These are phyloP conservation scores for Fusarium metavorans DNA, from an alignment of 2,329 filamentous ascomycete species.

Conservation along the genomic window DNA sequence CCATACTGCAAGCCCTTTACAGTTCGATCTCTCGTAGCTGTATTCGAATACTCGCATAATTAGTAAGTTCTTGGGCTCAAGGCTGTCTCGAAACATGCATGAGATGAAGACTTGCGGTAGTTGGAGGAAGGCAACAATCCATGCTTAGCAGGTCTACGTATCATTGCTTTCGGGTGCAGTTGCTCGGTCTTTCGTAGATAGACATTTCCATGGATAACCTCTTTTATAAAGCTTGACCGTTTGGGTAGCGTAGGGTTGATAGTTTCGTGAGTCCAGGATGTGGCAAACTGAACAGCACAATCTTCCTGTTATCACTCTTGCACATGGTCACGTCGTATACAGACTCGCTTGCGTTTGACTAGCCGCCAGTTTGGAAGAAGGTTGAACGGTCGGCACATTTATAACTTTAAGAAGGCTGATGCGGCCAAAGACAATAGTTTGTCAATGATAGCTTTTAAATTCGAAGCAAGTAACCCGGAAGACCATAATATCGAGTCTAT, in stretches of 20 bases:
- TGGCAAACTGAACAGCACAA: not conserved
- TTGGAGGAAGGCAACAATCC: not conserved
- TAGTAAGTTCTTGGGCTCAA: not conserved
- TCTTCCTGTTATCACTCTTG: not conserved
- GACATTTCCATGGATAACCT: not conserved
- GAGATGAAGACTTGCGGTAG: not conserved
- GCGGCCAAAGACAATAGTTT: not conserved
- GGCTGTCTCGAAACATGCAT: not conserved
- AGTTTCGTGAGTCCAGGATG: not conserved
- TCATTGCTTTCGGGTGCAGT: not conserved
- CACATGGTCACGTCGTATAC: not conserved
- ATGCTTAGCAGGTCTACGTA: not conserved
- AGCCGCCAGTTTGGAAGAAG: not conserved
- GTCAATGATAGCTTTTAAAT: not conserved
- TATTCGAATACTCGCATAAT: not conserved
- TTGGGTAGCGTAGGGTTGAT: not conserved
- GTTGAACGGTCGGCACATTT: not conserved
- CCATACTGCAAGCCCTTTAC: not conserved
- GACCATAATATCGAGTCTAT: not conserved
- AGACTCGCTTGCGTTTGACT: not conserved
- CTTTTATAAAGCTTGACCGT: too few relatives aligned
- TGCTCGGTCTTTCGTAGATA: not conserved
- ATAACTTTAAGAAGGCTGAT: not conserved
- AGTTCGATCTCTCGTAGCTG: not conserved
- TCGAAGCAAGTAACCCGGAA: not conserved